Conservation (phyloP, 2,329 filamentous ascomycete genomes). For the Botrytis squamosa region DNA sequence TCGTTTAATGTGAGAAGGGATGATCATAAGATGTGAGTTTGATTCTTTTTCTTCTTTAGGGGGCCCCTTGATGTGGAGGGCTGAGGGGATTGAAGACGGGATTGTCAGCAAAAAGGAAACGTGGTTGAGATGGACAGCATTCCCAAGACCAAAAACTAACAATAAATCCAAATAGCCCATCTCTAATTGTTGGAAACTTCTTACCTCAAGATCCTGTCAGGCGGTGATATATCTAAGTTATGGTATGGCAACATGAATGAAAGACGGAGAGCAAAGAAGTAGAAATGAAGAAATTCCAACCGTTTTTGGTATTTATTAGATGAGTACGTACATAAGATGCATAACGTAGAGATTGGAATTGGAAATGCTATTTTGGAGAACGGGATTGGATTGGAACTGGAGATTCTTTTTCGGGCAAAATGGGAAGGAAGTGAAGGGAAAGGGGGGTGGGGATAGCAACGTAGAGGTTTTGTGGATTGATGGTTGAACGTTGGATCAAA, state of each 20-base stretch:
- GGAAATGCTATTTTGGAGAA: neutral
- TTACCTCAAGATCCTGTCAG: slow-evolving; percentile 73
- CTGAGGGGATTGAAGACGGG: neutral
- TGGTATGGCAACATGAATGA: slow-evolving; percentile 26
- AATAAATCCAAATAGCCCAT: slow-evolving; percentile 59
- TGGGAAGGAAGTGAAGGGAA: neutral
- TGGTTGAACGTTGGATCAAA: neutral
- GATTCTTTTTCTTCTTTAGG: neutral
- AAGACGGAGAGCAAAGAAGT: neutral
- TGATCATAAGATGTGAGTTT: slow-evolving; percentile 87
- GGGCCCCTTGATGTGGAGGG: neutral
- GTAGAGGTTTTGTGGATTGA: neutral
- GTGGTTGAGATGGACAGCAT: neutral
- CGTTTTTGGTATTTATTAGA: slow-evolving; percentile 12
- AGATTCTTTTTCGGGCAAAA: neutral
- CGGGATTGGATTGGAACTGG: neutral
- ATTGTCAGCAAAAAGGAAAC: neutral
- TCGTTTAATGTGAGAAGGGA: slow-evolving; percentile 95
- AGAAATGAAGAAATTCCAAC: neutral
- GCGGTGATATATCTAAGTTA: slow-evolving; percentile 39
- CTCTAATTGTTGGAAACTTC: slow-evolving; percentile 95
- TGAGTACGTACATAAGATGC: slow-evolving; percentile 16
- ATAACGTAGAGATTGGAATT: neutral
- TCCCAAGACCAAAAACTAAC: neutral
- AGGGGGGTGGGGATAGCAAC: neutral